phyloP scores from a whole-genome alignment of 1,284 basidiomycete genomes.

The Spongispora temasekensis region DNA sequence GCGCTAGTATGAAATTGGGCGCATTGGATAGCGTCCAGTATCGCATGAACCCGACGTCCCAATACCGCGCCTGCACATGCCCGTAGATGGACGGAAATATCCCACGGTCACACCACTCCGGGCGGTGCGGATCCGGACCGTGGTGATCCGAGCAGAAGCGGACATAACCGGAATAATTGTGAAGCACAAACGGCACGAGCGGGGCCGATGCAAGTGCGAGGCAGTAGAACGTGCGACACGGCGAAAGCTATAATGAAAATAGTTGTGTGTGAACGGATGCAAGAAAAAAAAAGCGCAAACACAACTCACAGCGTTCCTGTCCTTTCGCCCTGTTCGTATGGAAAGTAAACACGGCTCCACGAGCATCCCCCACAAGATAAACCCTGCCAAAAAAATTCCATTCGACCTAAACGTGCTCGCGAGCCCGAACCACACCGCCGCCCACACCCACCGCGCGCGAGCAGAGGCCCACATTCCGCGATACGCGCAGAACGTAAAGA shows the following conservation, averaged over 20 bases:
- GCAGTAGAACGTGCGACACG: conserved; percentile 36
- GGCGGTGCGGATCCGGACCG: not conserved
- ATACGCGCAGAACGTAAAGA: conserved; percentile 82
- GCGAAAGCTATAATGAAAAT: conserved; percentile 35
- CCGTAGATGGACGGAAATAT: conserved; percentile 73
- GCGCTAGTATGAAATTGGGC: conserved; percentile 85
- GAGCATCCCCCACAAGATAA: conserved; percentile 71
- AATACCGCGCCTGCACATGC: conserved; percentile 86
- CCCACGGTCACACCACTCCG: conserved; percentile 63
- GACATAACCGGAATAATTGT: conserved; percentile 68
- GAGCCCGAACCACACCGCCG: conserved; percentile 62
- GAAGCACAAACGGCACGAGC: conserved; percentile 65
- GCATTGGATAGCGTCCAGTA: conserved; percentile 87
- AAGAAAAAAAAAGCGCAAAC: not conserved
- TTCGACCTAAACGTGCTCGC: conserved; percentile 82
- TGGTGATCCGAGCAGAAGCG: conserved; percentile 55
- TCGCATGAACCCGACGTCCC: conserved; percentile 82
- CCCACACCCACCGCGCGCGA: conserved; percentile 48
- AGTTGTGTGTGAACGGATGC: too few relatives aligned
- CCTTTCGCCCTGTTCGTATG: too few relatives aligned
- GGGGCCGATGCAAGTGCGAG: conserved; percentile 47
- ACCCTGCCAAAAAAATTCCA: conserved; percentile 75
- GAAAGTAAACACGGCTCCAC: conserved; percentile 55
- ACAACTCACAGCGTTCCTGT: not conserved
- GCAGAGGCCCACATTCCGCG: conserved; percentile 70